A percentile compares a stretch with the other conserved stretches of the same genome.
These are phyloP conservation scores for Kwoniella pini DNA, from an alignment of 768 basidiomycete species.

Conservation along the genomic window DNA sequence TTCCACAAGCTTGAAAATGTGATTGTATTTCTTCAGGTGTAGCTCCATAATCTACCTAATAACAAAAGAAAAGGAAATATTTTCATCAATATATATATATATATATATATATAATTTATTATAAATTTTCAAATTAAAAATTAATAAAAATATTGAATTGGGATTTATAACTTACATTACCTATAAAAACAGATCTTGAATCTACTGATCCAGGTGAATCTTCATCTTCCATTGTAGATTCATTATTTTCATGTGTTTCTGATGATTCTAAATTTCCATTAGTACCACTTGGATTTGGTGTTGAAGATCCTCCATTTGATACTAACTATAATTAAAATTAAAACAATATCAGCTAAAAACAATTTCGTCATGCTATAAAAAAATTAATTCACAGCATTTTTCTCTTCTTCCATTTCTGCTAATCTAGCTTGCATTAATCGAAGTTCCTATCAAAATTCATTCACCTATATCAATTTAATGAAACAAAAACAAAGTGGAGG, in stretches of 20 bases:
- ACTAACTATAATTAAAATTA: constrained; percentile 21
- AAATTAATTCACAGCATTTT: constrained; percentile 39
- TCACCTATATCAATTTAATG: not conserved
- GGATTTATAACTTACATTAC: constrained; percentile 68
- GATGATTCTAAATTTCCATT: constrained; percentile 12
- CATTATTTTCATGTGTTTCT: constrained; percentile 52
- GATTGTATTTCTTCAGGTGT: constrained; percentile 98
- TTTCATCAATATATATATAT: no score
- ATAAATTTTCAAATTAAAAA: not conserved
- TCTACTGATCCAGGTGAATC: constrained; percentile 83
- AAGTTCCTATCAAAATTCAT: constrained; percentile 43
- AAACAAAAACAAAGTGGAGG: not conserved
- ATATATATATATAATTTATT: no score
- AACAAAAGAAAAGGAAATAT: not conserved
- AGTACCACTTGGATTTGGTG: constrained; percentile 27
- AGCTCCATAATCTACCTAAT: constrained; percentile 91
- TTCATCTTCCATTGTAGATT: constrained; percentile 65
- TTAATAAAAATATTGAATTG: not conserved
- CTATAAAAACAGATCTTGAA: constrained; percentile 85
- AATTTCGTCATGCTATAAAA: not conserved
- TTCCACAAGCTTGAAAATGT: constrained; percentile 96
- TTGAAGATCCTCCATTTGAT: constrained; percentile 31
- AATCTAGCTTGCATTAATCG: constrained; percentile 52
- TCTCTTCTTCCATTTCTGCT: constrained; percentile 54
- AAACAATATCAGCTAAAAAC: constrained; percentile 3